Evolutionary conservation across 352 stramenopile species (phyloP), one percentile per base, ranked within the genome.

Genomic region (Pythium folliculosum): DNA sequence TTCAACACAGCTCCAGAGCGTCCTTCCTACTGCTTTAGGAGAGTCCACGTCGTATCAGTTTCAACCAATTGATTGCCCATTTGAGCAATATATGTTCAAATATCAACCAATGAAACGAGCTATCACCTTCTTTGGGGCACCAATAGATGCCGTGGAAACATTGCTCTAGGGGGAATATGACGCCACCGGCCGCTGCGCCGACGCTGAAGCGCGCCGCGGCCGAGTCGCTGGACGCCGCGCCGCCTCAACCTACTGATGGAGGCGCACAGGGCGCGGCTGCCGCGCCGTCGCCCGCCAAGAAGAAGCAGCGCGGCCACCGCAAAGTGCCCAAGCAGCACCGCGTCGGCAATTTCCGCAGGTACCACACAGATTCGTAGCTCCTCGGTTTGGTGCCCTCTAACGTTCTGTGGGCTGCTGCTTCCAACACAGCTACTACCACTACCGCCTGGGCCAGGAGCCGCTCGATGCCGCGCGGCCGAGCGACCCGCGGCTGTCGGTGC

Each of bases 331-430:
- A 71, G 35, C 57, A 71, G 52, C 65, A 89, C 32, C 81, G 82
- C 51, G 84, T 92, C 17, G 84, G 83, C 47, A 94, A 91, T 74
- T 94, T 94, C 52, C 75, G 78, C 23, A 94, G 83, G 84, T 89
- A n/a, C n/a, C n/a, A n/a, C n/a, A n/a, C n/a, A n/a, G n/a, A 21
- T 44, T 14, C 17, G 38, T 14, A 17, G 9, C 38, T 44, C 38
- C 45, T 50, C 10, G 13, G 9, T 16, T 52, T 23, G 3, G 5
- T 63, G 47, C 38, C 8, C 3, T 44, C 40, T 25, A 12, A 51
- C 19, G 52, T 17, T 49, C 14, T 58, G 10, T 37, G 19, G 6
- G n/a, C n/a, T n/a, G n/a, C n/a, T n/a, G n/a, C n/a, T 32, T 59
- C 23, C 40, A 58, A 4, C 21, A 71, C 30, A 94, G 84, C 63